These are phyloP conservation scores for Syzygium grande DNA, from an alignment of 345 rosid species.

Conservation along the genomic window DNA sequence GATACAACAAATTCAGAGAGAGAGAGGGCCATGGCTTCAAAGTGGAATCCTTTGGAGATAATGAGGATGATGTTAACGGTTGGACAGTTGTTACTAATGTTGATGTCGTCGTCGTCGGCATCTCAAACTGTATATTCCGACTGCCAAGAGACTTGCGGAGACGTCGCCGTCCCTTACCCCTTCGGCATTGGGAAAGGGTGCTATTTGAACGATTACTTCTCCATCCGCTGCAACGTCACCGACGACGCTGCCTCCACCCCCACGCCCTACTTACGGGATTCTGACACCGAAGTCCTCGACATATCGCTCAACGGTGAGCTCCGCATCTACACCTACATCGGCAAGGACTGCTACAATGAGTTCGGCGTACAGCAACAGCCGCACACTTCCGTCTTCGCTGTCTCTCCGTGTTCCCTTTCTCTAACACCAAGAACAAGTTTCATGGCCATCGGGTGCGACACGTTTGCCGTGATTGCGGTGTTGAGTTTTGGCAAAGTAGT, in stretches of 20 bases:
- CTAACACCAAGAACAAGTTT: slow-evolving; percentile 12
- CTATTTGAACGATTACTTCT: not conserved
- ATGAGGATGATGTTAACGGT: too few species aligned
- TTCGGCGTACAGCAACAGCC: not conserved
- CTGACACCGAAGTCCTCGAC: not conserved
- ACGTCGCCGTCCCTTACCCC: slow-evolving; percentile 3
- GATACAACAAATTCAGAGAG: too few species aligned
- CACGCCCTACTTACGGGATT: not conserved
- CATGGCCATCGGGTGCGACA: slow-evolving; percentile 30
- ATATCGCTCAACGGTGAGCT: slow-evolving; percentile 11
- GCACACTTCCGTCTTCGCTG: not conserved
- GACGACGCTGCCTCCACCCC: not conserved
- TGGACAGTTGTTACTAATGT: too few species aligned
- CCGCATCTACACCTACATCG: not conserved
- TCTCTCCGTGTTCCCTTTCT: not conserved
- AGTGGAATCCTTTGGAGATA: too few species aligned
- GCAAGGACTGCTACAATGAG: not conserved
- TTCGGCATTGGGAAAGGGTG: slow-evolving; percentile 4
- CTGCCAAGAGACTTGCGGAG: not conserved
- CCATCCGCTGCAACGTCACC: not conserved
- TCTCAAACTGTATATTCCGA: not conserved
- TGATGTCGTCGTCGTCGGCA: not conserved
- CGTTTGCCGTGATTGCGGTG: not conserved
- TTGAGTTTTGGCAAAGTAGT: too few species aligned
- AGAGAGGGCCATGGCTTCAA: too few species aligned